Evolutionary conservation across 345 rosid genomes (phyloP).

Genomic region (Hibiscus tridactylites): DNA sequence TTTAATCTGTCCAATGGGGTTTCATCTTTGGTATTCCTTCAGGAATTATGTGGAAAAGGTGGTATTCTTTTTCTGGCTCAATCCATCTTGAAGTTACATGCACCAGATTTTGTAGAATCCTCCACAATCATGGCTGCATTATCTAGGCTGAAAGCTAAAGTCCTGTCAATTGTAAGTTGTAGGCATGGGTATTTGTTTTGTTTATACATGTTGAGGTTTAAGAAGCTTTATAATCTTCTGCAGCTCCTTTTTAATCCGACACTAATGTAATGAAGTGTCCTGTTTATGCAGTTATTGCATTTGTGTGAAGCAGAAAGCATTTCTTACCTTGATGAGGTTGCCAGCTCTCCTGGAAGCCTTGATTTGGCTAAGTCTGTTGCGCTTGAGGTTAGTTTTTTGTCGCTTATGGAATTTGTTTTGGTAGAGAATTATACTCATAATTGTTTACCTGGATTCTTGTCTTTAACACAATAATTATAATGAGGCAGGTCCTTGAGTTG

Average conservation of each 20-base stretch:
- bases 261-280: slow-evolving; percentile 6
- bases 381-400: slow-evolving; percentile 57
- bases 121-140: slow-evolving; percentile 40
- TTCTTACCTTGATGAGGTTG: slow-evolving; percentile 92
- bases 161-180: slow-evolving; percentile 73
- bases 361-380: slow-evolving; percentile 72
- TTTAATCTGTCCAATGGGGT: neutral
- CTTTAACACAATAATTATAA: slow-evolving; percentile 6
- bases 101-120: slow-evolving; percentile 30
- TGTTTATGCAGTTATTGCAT: slow-evolving; percentile 65
- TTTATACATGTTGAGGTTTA: neutral
- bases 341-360: slow-evolving; percentile 61
- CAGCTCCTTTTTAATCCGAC: neutral
- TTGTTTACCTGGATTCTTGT: slow-evolving; percentile 4
- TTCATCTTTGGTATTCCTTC: slow-evolving; percentile 5
- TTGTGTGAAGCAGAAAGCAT: slow-evolving; percentile 88
- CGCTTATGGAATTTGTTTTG: slow-evolving; percentile 5
- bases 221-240: neutral
- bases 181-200: slow-evolving; percentile 6
- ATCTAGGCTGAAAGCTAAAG: slow-evolving; percentile 87
- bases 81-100: slow-evolving; percentile 25
- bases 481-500: slow-evolving; percentile 66
- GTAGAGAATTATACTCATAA: neutral
- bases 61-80: slow-evolving; percentile 50
- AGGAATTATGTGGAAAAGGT: slow-evolving; percentile 88